Conservation (phyloP, 805 yeast genomes). For the Ogataea methylovora region DNA sequence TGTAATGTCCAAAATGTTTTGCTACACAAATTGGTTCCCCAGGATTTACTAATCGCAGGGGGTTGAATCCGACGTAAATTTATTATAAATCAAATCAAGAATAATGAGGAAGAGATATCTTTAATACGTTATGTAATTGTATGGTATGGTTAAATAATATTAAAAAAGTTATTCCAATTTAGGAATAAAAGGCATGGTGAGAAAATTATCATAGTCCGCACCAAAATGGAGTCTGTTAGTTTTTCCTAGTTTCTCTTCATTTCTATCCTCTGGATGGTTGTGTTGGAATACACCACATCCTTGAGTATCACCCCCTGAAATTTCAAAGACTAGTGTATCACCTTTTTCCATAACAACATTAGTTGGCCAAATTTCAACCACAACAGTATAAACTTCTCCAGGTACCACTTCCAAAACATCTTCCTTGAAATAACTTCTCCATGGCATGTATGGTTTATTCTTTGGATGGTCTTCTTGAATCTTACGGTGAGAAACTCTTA, state of each 20-base stretch:
- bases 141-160: too few relatives aligned
- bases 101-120: too few relatives aligned
- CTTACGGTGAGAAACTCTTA: slow-evolving; percentile 6
- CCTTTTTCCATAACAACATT: slow-evolving; percentile 5
- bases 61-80: too few relatives aligned
- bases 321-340: slow-evolving; percentile 5
- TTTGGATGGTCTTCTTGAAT: slow-evolving; percentile 3
- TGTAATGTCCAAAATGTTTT: too few relatives aligned
- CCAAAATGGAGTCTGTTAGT: too few relatives aligned
- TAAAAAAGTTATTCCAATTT: too few relatives aligned
- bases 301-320: slow-evolving; percentile 6
- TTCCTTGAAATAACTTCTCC: slow-evolving; percentile 4
- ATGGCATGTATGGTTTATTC: slow-evolving; percentile 3
- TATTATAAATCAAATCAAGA: too few relatives aligned
- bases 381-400: slow-evolving; percentile 4
- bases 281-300: slow-evolving; percentile 5
- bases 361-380: slow-evolving; percentile 7
- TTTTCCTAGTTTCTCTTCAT: slow-evolving; percentile 3
- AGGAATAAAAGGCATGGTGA: too few relatives aligned
- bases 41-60: too few relatives aligned
- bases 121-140: too few relatives aligned
- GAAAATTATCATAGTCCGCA: too few relatives aligned
- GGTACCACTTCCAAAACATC: slow-evolving; percentile 4
- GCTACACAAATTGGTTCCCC: too few relatives aligned
- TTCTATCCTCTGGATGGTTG: slow-evolving; percentile 7